Percentiles rank a stretch among this genome's conserved stretches.
phyloP scores from a whole-genome alignment of 257 asterid genomes.

The Salvia splendens region DNA sequence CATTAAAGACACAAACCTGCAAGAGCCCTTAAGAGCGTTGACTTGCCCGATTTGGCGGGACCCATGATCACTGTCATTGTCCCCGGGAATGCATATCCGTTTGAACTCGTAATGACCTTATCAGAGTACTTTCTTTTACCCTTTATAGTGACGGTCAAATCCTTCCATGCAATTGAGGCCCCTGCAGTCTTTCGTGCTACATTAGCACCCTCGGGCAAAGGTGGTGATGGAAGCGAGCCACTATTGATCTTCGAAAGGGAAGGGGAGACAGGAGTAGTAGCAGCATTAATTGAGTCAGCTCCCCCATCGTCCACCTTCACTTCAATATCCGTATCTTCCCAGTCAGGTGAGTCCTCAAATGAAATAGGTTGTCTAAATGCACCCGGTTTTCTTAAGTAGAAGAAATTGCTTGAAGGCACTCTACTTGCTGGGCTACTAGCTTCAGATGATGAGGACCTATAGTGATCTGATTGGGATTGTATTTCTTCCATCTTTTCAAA shows the following conservation, averaged over 20 bases:
- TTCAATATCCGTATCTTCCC: slow-evolving; percentile 91
- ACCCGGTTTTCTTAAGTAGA: slow-evolving; percentile 91
- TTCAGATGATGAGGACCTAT: slow-evolving; percentile 92
- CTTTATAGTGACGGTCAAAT: slow-evolving; percentile 84
- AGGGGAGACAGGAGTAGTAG: slow-evolving; percentile 81
- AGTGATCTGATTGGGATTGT: slow-evolving; percentile 91
- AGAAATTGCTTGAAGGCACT: slow-evolving; percentile 94
- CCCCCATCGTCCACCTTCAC: slow-evolving; percentile 83
- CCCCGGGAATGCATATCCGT: slow-evolving; percentile 92
- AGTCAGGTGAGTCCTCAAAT: slow-evolving; percentile 93
- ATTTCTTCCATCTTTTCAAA: slow-evolving; percentile 79
- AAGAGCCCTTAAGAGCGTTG: slow-evolving; percentile 94
- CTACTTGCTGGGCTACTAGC: slow-evolving; percentile 95
- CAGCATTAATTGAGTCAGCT: slow-evolving; percentile 78
- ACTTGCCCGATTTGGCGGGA: slow-evolving; percentile 98
- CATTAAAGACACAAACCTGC: slow-evolving; percentile 58
- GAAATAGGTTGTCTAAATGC: slow-evolving; percentile 85
- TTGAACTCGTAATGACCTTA: slow-evolving; percentile 85
- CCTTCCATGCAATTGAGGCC: slow-evolving; percentile 94
- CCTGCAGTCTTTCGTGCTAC: slow-evolving; percentile 71
- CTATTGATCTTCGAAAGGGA: slow-evolving; percentile 88
- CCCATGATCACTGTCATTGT: slow-evolving; percentile 99
- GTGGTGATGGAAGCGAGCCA: slow-evolving; percentile 83
- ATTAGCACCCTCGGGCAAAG: slow-evolving; percentile 69
- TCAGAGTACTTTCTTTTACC: slow-evolving; percentile 93